Evolutionary conservation across 192 early-diverging fungal genomes (phyloP).

Genomic region (Dimargaris verticillata): DNA sequence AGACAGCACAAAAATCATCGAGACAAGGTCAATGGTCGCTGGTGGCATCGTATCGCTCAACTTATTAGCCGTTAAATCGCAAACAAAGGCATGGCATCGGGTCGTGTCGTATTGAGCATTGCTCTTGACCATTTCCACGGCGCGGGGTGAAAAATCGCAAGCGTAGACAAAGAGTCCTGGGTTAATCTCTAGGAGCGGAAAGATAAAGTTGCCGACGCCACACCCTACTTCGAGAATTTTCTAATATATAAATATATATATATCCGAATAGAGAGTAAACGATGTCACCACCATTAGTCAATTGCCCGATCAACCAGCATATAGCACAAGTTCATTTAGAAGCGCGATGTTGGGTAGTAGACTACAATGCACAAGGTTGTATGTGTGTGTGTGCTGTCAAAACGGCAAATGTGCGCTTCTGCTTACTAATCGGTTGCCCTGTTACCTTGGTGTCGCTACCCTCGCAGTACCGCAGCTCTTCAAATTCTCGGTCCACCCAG

Average conservation of each 20-base stretch:
- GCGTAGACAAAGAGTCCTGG: constrained; percentile 77
- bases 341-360: background rate
- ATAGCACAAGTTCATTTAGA: too few relatives aligned
- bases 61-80: constrained; percentile 66
- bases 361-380: background rate
- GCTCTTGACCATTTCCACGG: constrained; percentile 82
- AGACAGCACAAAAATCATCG: constrained; percentile 90
- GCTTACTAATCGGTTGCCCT: too few relatives aligned
- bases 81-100: constrained; percentile 81
- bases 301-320: background rate
- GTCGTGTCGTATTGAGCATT: constrained; percentile 50
- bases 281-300: background rate
- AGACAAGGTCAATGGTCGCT: constrained; percentile 73
- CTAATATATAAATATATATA: constrained; percentile 16
- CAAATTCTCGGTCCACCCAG: constrained; percentile 89
- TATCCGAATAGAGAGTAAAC: background rate
- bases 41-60: constrained; percentile 58
- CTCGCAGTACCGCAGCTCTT: constrained; percentile 43
- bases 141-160: constrained; percentile 79
- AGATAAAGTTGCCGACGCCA: constrained; percentile 92
- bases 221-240: constrained; percentile 86
- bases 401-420: background rate
- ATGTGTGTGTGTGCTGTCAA: background rate
- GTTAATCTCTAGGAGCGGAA: constrained; percentile 75
- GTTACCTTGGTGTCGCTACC: background rate